Base-by-base conservation (phyloP, 352 stramenopile genomes). In the Phytopythium oedochilum region DNA sequence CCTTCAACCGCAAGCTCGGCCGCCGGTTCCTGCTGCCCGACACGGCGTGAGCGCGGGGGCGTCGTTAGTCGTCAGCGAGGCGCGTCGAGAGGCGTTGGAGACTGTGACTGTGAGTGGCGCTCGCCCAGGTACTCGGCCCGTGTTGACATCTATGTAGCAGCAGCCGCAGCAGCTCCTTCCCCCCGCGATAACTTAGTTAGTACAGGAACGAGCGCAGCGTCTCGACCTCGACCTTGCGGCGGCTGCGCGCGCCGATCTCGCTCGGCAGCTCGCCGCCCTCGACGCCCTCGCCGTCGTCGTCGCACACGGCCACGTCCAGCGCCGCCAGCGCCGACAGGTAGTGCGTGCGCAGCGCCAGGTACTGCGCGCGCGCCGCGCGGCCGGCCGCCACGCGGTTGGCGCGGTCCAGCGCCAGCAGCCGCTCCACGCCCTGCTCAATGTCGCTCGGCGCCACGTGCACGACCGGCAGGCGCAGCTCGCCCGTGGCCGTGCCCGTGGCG, bases 1-100 rank as follows among this genome's bases (percentile, higher is more conserved):
- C 73, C 45, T 89, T 84, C 74, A 91, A 90, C 66, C 61, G 64
- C 53, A 85, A 87, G 53, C 72, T 87, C 31, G 80, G 80, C 57
- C 81, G 83, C 59, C 84, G 83, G 61, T 93, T 79, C 64, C 50
- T 91, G 50, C 62, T 91, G 20, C 81, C 81, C 2, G 57, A 78
- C 5, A 74, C 55, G 23, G 63, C 75, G 44, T 83, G 68, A 48
- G 49, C n/a, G 40, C 11, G 32, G 9, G 43, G 8, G 9, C 36
- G n/a, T 43, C 36, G n/a, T 15, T 49, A 9, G 23, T 35, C 28
- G 43, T 22, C 26, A 9, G 25, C n/a, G n/a, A n/a, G n/a, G n/a
- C n/a, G n/a, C n/a, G n/a, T n/a, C n/a, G n/a, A n/a, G n/a, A n/a
- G n/a, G n/a, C n/a, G n/a, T n/a, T n/a, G n/a, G n/a, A n/a, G n/a